Base-by-base conservation (phyloP, 805 yeast species). In the Torulaspora delbrueckii region DNA sequence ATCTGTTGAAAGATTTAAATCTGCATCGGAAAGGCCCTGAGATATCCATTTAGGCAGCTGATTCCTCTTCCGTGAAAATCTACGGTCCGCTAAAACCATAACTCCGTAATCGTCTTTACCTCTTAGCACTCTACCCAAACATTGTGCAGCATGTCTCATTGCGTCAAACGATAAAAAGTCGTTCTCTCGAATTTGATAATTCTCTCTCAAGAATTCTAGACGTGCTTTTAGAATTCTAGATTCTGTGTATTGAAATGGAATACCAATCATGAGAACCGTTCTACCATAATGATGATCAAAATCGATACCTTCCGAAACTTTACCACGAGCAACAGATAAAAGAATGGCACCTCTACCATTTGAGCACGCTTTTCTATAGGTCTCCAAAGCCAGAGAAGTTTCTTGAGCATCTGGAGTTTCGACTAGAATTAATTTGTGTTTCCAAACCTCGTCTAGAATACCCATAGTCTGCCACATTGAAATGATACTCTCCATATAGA, bases 401-500 rank as follows among this genome's bases (percentile, higher is more conserved):
- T 93, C 99, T 64, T 93, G 99, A 0, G 97, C 96, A 77, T 93
- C 99, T 0, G 99, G 99, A 0, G 99, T 93, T 63, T 93, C 99
- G 12, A 95, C 98, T 26, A 93, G 70, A 54, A 93, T 91, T 54
- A 93, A 73, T 63, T 93, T 93, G 63, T 93, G 89, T 65, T 93
- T 90, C 99, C 99, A 93, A 8, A 93, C 98, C 66, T 93, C 98
- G 64, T 93, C 99, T 57, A 93, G 68, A 34, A 93, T 90, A 41
- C 98, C 98, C 97, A 93, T 93, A 10, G 83, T 84, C 69, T 93
- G 99, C 99, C 99, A 93, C 86, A 88, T 90, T 1, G 96, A 87
- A 34, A 93, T 91, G 58, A 93, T 93, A 58, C 95, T 86, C 66
- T 93, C 99, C 99, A 93, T 93, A 65, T 93, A 95, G 31, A 93